A percentile compares a stretch with the other conserved stretches of the same genome.
phyloP scores from a whole-genome alignment of 139 green algal genomes.

The Haematococcus lacustris region DNA sequence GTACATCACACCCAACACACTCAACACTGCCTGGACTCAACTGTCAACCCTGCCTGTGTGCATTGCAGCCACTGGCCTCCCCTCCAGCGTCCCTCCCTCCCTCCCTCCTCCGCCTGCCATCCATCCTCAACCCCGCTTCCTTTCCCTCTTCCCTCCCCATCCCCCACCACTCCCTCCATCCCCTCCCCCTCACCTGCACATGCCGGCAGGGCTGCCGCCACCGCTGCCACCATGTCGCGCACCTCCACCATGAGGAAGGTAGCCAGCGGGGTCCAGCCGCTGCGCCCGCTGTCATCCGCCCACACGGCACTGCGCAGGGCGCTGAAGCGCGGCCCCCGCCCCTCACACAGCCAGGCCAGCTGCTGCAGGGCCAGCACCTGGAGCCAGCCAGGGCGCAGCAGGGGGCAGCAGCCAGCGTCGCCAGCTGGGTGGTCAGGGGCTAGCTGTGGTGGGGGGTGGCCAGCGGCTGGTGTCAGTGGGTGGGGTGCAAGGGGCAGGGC shows the following conservation, averaged over 20 bases:
- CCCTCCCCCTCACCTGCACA: slow-evolving; percentile 10
- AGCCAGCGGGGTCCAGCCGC: slow-evolving; percentile 17
- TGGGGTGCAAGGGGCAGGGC: no score
- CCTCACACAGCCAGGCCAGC: slow-evolving; percentile 12
- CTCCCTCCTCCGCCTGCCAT: no score
- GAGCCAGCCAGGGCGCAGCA: not conserved
- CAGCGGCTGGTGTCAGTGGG: no score
- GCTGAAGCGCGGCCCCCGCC: not conserved
- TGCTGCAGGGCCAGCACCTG: slow-evolving; percentile 28
- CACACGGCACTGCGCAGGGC: slow-evolving; percentile 12
- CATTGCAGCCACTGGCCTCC: not conserved
- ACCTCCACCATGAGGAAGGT: slow-evolving; percentile 24
- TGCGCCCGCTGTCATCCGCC: slow-evolving; percentile 23
- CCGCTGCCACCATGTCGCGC: slow-evolving; percentile 13
- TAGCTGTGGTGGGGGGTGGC: no score
- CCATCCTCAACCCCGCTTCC: no score
- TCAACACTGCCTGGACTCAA: not conserved
- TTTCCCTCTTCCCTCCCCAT: no score
- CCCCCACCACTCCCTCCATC: no score
- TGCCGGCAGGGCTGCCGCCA: slow-evolving; percentile 21
- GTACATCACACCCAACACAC: no score
- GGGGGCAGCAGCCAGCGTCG: no score
- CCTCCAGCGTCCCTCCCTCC: no score
- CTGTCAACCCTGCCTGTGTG: not conserved
- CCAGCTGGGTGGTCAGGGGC: no score